Conservation (phyloP, 495 filamentous ascomycete species). For the Paragyromitra xinjiangensis region DNA sequence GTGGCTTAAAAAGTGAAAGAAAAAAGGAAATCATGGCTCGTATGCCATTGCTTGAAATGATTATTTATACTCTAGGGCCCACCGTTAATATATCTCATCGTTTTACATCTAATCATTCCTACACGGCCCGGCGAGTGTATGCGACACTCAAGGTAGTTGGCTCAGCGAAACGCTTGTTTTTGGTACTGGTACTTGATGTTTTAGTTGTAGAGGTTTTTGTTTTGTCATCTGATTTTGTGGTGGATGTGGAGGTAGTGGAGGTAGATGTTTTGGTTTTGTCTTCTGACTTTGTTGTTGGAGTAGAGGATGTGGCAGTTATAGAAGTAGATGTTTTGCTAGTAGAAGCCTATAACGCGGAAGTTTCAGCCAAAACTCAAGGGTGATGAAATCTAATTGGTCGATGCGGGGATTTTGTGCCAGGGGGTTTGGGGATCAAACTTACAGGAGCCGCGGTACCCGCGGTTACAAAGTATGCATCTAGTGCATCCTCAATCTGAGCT, state of each 20-base stretch:
- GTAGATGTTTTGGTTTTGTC: slow-evolving; percentile 1
- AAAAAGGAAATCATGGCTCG: neutral
- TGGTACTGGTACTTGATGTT: neutral
- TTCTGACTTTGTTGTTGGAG: slow-evolving; percentile 12
- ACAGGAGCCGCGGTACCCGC: slow-evolving; percentile 1
- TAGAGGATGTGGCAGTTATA: neutral
- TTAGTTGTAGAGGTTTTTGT: neutral
- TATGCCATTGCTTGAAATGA: neutral
- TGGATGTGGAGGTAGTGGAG: neutral
- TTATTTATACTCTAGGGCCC: neutral
- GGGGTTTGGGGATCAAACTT: slow-evolving; percentile 2
- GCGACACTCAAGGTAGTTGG: neutral
- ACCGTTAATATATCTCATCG: neutral
- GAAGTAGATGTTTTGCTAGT: slow-evolving; percentile 4
- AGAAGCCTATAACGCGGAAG: neutral
- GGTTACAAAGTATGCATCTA: slow-evolving; percentile 50
- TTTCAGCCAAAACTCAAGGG: neutral
- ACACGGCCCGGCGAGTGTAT: neutral
- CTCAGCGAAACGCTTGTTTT: slow-evolving; percentile 13
- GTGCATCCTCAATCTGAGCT: slow-evolving; percentile 20
- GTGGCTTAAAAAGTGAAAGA: neutral
- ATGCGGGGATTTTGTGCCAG: no score
- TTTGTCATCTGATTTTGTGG: slow-evolving; percentile 12
- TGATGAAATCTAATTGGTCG: no score
- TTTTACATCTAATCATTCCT: neutral